These are phyloP conservation scores for Termitomyces bulborhizus DNA, from an alignment of 768 basidiomycete species.

Conservation along the genomic window DNA sequence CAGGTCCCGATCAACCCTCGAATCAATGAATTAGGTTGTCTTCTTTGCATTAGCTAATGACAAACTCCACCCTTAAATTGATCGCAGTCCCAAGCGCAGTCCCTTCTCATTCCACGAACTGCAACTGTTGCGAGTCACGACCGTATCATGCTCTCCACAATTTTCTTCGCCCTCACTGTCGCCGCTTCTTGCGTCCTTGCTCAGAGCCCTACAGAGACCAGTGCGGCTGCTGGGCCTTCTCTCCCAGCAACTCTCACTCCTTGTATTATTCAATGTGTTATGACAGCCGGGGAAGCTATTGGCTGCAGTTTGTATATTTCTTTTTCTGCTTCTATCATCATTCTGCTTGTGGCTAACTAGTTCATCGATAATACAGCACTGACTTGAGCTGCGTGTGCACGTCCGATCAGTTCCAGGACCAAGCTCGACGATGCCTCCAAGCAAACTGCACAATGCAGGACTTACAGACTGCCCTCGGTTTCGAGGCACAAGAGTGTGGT, in stretches of 20 bases:
- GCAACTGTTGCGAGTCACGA: not conserved
- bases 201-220: not conserved
- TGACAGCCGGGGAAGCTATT: conserved; percentile 2
- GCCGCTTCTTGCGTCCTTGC: conserved; percentile 4
- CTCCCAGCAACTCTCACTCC: not conserved
- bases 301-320: conserved; percentile 4
- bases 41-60: too few species aligned
- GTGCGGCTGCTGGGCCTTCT: not conserved
- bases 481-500: conserved; percentile 10
- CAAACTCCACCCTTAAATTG: too few species aligned
- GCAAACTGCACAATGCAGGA: conserved; percentile 11
- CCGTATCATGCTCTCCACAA: conserved; percentile 4
- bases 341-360: not conserved
- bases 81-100: too few species aligned
- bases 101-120: too few species aligned
- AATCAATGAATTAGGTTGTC: too few species aligned
- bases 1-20: too few species aligned
- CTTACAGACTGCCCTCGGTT: conserved; percentile 1
- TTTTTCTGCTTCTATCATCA: too few species aligned
- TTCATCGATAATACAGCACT: not conserved
- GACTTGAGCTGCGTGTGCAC: conserved; percentile 13
- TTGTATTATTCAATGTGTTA: conserved; percentile 8
- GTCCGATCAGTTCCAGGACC: conserved; percentile 11
- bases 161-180: conserved; percentile 6
- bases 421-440: conserved; percentile 13